Evolutionary conservation across 345 rosid genomes (phyloP).

Genomic region (Clarkia xantiana): DNA sequence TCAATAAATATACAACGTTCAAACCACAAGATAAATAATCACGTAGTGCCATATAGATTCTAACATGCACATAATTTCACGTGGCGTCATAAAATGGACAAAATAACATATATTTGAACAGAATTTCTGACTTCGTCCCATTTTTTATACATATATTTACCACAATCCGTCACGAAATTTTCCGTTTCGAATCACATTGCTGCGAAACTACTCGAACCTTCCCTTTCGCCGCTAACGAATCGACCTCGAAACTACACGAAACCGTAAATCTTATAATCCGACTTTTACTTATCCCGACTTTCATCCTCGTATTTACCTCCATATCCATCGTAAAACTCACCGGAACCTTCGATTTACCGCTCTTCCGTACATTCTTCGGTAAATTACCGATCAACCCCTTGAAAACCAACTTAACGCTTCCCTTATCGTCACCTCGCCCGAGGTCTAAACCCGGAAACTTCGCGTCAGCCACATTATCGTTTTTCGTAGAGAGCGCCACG

Average conservation of each 20-base stretch:
- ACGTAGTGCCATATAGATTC: too few species aligned
- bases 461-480: constrained; percentile 24
- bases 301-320: constrained; percentile 17
- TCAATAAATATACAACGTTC: too few species aligned
- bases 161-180: neutral
- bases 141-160: too few species aligned
- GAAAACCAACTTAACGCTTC: constrained; percentile 6
- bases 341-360: constrained; percentile 10
- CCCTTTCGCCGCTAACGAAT: constrained; percentile 14
- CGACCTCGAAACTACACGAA: constrained; percentile 37
- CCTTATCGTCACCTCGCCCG: constrained; percentile 8
- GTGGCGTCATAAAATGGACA: too few species aligned
- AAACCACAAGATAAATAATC: too few species aligned
- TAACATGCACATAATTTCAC: too few species aligned
- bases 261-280: constrained; percentile 23
- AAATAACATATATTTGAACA: too few species aligned
- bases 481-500: constrained; percentile 19
- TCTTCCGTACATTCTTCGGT: constrained; percentile 8
- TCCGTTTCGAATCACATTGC: constrained; percentile 22
- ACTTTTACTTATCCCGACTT: constrained; percentile 14
- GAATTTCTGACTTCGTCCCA: too few species aligned
- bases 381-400: constrained; percentile 9
- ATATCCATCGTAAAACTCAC: constrained; percentile 15
- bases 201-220: constrained; percentile 30
- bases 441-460: constrained; percentile 19